phyloP scores from a whole-genome alignment of 2,329 filamentous ascomycete species.

The Stachybotrys echinatus region DNA sequence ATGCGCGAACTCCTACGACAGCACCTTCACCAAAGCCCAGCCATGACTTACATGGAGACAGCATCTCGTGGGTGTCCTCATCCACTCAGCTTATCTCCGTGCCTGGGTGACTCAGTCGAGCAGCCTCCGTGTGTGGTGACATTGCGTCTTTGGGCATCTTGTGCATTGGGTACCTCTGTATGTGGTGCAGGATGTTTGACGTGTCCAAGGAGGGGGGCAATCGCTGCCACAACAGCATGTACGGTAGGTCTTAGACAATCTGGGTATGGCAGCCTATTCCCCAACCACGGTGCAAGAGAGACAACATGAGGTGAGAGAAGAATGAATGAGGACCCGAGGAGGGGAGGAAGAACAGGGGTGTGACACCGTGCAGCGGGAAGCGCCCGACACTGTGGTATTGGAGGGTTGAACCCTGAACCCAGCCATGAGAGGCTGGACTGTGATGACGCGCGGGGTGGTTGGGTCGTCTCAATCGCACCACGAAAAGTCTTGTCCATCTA shows the following conservation, averaged over 20 bases:
- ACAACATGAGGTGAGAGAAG: no score
- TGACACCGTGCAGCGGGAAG: background rate
- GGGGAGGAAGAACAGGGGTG: background rate
- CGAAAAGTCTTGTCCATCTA: background rate
- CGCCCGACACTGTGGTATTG: background rate
- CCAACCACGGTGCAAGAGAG: no score
- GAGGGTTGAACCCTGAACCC: background rate
- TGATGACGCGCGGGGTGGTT: background rate
- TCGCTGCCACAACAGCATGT: background rate
- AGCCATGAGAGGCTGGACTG: background rate
- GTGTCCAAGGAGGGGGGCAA: background rate
- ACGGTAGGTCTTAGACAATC: constrained; percentile 2
- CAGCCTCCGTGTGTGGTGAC: background rate
- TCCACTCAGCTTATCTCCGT: no score
- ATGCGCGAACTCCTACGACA: background rate
- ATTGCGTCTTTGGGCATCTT: background rate
- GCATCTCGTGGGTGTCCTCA: no score
- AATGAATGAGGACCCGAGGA: no score
- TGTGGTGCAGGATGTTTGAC: background rate
- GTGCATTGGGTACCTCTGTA: background rate
- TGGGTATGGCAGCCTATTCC: no score
- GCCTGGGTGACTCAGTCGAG: background rate
- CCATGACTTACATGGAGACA: background rate
- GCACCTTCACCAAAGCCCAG: background rate
- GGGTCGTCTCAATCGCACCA: background rate